A percentile compares a stretch with the other conserved stretches of the same genome.
These are phyloP conservation scores for Waltergamsia citrina DNA, from an alignment of 2,329 filamentous ascomycete genomes.

Conservation along the genomic window DNA sequence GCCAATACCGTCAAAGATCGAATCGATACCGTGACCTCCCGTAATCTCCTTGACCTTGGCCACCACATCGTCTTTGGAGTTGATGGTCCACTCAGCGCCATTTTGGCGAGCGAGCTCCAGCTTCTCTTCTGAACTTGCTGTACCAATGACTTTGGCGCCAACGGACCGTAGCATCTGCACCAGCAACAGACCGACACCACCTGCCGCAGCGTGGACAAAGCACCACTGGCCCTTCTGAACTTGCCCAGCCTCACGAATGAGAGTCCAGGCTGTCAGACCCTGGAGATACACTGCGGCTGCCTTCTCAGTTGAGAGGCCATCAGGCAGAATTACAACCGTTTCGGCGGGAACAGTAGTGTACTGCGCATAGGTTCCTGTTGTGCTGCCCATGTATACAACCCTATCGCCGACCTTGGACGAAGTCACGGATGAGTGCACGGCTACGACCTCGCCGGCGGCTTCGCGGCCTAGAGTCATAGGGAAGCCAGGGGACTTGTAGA, in stretches of 20 bases:
- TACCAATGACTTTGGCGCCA: conserved; percentile 72
- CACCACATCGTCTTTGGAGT: conserved; percentile 54
- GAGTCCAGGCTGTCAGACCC: conserved; percentile 71
- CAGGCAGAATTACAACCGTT: conserved; percentile 54
- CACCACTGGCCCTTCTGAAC: conserved; percentile 73
- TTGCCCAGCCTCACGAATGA: conserved; percentile 67
- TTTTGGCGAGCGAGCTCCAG: conserved; percentile 56
- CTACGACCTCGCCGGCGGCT: conserved; percentile 61
- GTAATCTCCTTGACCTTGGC: conserved; percentile 60
- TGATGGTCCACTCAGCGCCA: conserved; percentile 64
- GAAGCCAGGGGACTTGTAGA: conserved; percentile 59
- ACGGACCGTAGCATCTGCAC: conserved; percentile 64
- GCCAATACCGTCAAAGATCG: conserved; percentile 80
- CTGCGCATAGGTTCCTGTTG: conserved; percentile 42
- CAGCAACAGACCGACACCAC: conserved; percentile 69
- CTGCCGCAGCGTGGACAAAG: conserved; percentile 77
- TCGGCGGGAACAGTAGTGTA: conserved; percentile 43
- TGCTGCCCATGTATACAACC: conserved; percentile 55
- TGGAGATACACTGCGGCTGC: conserved; percentile 68
- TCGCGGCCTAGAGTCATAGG: conserved; percentile 76
- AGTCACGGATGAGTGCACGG: conserved; percentile 41
- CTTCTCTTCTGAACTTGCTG: conserved; percentile 67
- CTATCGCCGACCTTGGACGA: conserved; percentile 49
- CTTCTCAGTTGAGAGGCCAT: conserved; percentile 46
- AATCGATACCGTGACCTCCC: conserved; percentile 60